Evolutionary conservation across 78 protist species (phyloP).

Genomic region (Planoprotostelium fungivorum): DNA sequence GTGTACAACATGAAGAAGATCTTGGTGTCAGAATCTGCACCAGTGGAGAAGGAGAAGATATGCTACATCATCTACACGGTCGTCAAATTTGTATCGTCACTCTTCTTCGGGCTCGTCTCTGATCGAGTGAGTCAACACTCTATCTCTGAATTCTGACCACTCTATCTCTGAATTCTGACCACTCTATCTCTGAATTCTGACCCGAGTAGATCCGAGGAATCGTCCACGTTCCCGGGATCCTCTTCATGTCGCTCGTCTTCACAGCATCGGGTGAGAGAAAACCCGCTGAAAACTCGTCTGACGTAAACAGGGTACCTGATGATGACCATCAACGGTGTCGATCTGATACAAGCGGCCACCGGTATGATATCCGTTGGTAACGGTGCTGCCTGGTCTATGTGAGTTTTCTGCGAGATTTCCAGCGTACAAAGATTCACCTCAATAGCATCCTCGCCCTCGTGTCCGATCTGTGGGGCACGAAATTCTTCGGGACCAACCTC

Average conservation of each 20-base stretch:
- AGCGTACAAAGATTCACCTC: not conserved
- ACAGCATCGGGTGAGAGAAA: not conserved
- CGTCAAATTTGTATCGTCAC: not conserved
- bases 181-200: no score
- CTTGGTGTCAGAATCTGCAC: not conserved
- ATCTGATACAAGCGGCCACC: not conserved
- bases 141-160: not conserved
- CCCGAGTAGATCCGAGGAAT: not conserved
- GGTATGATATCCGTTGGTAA: not conserved
- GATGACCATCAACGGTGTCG: not conserved
- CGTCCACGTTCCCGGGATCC: not conserved
- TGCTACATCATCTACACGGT: not conserved
- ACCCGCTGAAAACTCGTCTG: not conserved
- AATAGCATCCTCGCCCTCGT: not conserved
- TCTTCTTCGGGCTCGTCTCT: not conserved
- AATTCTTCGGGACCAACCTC: not conserved
- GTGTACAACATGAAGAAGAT: not conserved
- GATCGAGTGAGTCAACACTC: not conserved
- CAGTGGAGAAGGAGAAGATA: not conserved
- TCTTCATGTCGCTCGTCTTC: not conserved
- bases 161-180: no score
- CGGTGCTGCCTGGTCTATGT: not conserved
- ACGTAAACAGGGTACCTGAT: not conserved
- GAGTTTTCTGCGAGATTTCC: not conserved
- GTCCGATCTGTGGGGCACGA: not conserved